These are phyloP conservation scores for Orbilia ellipsospora DNA, from an alignment of 2,329 filamentous ascomycete species.

Conservation along the genomic window DNA sequence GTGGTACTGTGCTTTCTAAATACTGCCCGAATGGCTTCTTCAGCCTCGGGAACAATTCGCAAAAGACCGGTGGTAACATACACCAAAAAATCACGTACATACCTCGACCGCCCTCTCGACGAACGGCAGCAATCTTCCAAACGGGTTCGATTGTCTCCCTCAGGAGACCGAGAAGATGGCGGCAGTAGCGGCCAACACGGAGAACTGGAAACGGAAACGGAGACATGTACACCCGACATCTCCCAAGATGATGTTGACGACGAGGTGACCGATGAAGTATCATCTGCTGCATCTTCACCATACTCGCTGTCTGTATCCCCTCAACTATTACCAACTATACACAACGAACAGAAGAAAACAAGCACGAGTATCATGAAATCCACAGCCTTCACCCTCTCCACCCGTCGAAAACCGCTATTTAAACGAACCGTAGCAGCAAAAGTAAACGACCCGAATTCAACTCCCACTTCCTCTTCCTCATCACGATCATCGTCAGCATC, in stretches of 20 bases:
- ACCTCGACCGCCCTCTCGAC: slow-evolving; percentile 12
- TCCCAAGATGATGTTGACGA: too few species aligned
- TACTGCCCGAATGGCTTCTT: slow-evolving; percentile 14
- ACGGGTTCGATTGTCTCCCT: slow-evolving; percentile 26
- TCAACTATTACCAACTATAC: neutral
- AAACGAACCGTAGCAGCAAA: slow-evolving; percentile 34
- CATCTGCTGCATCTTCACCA: neutral
- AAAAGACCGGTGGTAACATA: slow-evolving; percentile 40
- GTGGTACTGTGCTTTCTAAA: neutral
- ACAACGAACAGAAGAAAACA: neutral
- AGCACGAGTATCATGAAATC: slow-evolving; percentile 7
- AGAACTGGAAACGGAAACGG: neutral
- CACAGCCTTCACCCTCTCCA: slow-evolving; percentile 38
- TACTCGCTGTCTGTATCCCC: neutral
- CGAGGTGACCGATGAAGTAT: neutral
- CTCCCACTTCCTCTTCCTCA: neutral
- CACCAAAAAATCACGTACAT: slow-evolving; percentile 40
- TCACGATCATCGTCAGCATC: slow-evolving; percentile 7
- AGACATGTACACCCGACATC: too few species aligned
- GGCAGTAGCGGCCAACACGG: neutral
- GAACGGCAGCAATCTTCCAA: slow-evolving; percentile 21
- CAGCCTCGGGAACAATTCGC: slow-evolving; percentile 13
- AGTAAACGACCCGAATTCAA: slow-evolving; percentile 11
- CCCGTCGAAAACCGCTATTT: slow-evolving; percentile 41
- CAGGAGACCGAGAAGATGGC: neutral